phyloP scores from a whole-genome alignment of 2,329 filamentous ascomycete species.

The Xylaria hypoxylon region DNA sequence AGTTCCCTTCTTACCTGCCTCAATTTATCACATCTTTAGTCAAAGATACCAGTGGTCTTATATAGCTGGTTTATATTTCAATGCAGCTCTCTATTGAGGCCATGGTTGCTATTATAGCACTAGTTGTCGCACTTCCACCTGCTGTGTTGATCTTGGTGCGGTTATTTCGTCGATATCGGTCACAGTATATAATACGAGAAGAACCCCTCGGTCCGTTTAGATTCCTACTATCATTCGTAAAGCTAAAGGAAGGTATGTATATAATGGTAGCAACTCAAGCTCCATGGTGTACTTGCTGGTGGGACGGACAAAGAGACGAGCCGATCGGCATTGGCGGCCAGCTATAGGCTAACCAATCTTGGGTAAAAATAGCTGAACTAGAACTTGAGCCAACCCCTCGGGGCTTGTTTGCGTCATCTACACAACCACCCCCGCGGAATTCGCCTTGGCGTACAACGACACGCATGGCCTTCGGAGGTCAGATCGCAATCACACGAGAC shows the following conservation, averaged over 20 bases:
- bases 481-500: background rate
- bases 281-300: background rate
- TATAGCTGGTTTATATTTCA: background rate
- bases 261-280: background rate
- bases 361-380: background rate
- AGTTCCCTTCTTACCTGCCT: too few relatives aligned
- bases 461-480: slow-evolving; percentile 6
- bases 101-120: slow-evolving; percentile 18
- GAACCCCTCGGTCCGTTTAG: background rate
- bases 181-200: background rate
- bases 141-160: background rate
- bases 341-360: slow-evolving; percentile 5
- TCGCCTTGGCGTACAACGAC: slow-evolving; percentile 1
- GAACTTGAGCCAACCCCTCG: slow-evolving; percentile 1
- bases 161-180: background rate
- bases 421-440: background rate
- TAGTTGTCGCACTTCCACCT: slow-evolving; percentile 19
- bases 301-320: too few relatives aligned
- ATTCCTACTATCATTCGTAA: background rate
- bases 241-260: background rate
- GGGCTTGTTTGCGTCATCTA: background rate
- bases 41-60: background rate
- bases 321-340: background rate
- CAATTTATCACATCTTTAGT: too few relatives aligned
- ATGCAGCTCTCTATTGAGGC: slow-evolving; percentile 17